Conservation (phyloP, 83 land plant genomes). For the Diphasiastrum complanatum region DNA sequence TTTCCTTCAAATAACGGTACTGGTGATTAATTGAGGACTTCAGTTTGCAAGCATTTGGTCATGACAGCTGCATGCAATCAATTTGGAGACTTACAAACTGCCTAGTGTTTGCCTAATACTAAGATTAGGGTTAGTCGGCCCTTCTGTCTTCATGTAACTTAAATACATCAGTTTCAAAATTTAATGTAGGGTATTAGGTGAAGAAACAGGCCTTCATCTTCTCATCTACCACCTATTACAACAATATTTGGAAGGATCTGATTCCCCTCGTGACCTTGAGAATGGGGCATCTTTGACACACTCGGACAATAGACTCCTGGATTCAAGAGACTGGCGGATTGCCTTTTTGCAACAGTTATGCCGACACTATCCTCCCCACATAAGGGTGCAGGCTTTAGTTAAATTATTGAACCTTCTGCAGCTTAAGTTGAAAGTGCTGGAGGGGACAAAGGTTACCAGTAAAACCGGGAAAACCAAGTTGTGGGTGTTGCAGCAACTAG, state of each 20-base stretch:
- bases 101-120: too few species aligned
- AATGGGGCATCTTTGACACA: not conserved
- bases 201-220: conserved; percentile 42
- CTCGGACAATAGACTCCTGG: not conserved
- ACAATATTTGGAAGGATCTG: conserved; percentile 25
- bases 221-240: conserved; percentile 49
- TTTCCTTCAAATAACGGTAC: not conserved
- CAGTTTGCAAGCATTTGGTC: too few species aligned
- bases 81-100: too few species aligned
- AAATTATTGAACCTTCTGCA: conserved; percentile 25
- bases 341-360: conserved; percentile 30
- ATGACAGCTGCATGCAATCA: too few species aligned
- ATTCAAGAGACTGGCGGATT: not conserved
- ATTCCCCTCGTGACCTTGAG: not conserved
- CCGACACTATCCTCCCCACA: conserved; percentile 46
- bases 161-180: not conserved
- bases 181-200: conserved; percentile 53
- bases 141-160: not conserved
- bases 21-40: not conserved
- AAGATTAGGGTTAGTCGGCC: not conserved
- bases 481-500: conserved; percentile 28
- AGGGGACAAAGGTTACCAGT: not conserved
- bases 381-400: conserved; percentile 61
- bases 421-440: not conserved
- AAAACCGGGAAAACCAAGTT: not conserved